Percentiles rank a stretch among this genome's conserved stretches.
Conservation (phyloP, 768 basidiomycete species). For the Tricholoma flavovirens region DNA sequence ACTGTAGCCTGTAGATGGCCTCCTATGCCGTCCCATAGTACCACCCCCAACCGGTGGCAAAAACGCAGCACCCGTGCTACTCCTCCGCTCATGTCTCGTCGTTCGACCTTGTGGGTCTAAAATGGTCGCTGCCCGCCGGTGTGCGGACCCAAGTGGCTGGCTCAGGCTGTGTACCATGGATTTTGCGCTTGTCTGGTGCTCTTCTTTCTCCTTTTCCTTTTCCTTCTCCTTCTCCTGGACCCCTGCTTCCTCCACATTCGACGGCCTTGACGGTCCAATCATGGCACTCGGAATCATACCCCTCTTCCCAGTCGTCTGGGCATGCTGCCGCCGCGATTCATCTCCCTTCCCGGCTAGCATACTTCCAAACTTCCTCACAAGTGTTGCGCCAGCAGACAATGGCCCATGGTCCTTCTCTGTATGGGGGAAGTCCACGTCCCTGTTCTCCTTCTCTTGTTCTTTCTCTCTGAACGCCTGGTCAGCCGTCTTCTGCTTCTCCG, state of each 20-base stretch:
- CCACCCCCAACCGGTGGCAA: slow-evolving; percentile 27
- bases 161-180: slow-evolving; percentile 39
- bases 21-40: slow-evolving; percentile 60
- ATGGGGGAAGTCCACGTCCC: slow-evolving; percentile 24
- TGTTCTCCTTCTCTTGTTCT: slow-evolving; percentile 26
- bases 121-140: slow-evolving; percentile 74
- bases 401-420: slow-evolving; percentile 24
- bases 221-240: slow-evolving; percentile 22
- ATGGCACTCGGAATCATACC: slow-evolving; percentile 47
- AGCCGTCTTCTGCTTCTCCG: slow-evolving; percentile 30
- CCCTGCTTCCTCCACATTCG: slow-evolving; percentile 30
- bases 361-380: slow-evolving; percentile 76
- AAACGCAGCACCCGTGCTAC: slow-evolving; percentile 67
- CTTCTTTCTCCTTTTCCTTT: slow-evolving; percentile 12
- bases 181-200: slow-evolving; percentile 11
- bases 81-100: slow-evolving; percentile 65
- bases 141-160: slow-evolving; percentile 53
- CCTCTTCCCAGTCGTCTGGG: slow-evolving; percentile 35
- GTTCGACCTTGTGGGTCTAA: slow-evolving; percentile 63
- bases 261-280: slow-evolving; percentile 28
- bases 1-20: slow-evolving; percentile 66
- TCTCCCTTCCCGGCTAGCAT: slow-evolving; percentile 49
- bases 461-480: slow-evolving; percentile 21
- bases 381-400: slow-evolving; percentile 57
- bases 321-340: slow-evolving; percentile 31